Base-by-base conservation (phyloP, 495 filamentous ascomycete species). In the Chaetomidium leptoderma region DNA sequence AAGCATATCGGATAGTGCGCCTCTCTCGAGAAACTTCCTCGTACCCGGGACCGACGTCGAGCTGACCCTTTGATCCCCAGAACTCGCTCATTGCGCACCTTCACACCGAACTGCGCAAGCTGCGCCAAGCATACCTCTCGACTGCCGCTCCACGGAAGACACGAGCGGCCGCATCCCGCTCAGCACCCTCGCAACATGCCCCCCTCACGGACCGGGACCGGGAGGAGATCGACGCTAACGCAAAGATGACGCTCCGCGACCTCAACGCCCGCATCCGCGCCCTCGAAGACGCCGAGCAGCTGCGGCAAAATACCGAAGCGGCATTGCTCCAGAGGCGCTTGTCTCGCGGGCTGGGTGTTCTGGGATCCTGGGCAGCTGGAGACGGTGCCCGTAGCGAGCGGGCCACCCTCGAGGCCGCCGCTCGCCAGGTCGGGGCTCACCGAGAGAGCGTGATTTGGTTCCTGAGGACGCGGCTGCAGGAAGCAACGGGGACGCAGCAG, bases 121-220 rank as follows among this genome's bases (percentile, higher is more conserved):
- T 95, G 58, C 89, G 95, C 53, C 89, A 90, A 59, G 80, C 91
- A 63, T 98, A 97, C 77, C 91, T 98, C 63, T 91, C 91, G 46
- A 88, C 83, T 58, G 81, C 83, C 16, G 70, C 75, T 27, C 74
- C 72, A 27, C 76, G 77, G 54, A 75, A 76, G 72, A 74, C 75
- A 58, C 59, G 71, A 53, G 58, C 66, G 63, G 66, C 54, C 48
- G 67, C 56, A 50, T 61, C 48, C 66, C 66, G 59, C 47, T 59
- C 47, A 53, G 29, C 69, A 47, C 69, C 72, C 14, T 55, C 71
- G 27, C 68, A 75, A 42, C 63, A 72, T 63, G 68, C 57, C 61
- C 70, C 72, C 67, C 78, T 89, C 55, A 85, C 84, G 35, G 84
- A 90, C 68, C 72, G 80, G 17, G 84, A 90, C 63, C 83, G 85